phyloP scores from a whole-genome alignment of 2,329 filamentous ascomycete species.

The Calonectria montana region DNA sequence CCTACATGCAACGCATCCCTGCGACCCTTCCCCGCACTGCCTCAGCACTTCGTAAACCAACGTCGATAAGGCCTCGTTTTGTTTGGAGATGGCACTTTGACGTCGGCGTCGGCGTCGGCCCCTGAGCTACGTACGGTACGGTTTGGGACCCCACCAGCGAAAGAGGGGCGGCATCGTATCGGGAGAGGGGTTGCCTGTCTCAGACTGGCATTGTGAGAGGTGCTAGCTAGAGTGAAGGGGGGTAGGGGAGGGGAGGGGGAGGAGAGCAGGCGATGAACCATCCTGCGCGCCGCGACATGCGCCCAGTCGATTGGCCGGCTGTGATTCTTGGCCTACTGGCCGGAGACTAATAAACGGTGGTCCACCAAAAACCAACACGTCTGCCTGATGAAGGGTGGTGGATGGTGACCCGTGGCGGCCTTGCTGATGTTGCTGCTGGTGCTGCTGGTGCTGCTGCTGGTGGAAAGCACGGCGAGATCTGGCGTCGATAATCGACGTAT shows the following conservation, averaged over 20 bases:
- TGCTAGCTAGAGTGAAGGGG: too few relatives aligned
- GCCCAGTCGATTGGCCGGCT: background rate
- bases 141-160: constrained; percentile 15
- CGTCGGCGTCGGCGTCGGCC: constrained; percentile 12
- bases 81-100: constrained; percentile 12
- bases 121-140: constrained; percentile 12
- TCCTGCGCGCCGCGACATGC: constrained; percentile 8
- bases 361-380: background rate
- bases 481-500: background rate
- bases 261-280: background rate
- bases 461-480: background rate
- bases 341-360: background rate
- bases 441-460: too few relatives aligned
- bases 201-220: constrained; percentile 23
- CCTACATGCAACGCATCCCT: constrained; percentile 9
- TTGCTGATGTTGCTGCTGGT: too few relatives aligned
- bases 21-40: constrained; percentile 21
- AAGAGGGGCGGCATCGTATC: constrained; percentile 20
- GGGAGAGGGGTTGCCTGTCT: constrained; percentile 19
- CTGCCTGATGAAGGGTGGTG: background rate
- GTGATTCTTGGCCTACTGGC: background rate
- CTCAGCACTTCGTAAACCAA: constrained; percentile 13
- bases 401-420: too few relatives aligned
- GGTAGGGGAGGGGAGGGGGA: too few relatives aligned
- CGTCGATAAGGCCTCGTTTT: constrained; percentile 7